Base-by-base conservation (phyloP, 331 rosid species). In the Acacia concinna region DNA sequence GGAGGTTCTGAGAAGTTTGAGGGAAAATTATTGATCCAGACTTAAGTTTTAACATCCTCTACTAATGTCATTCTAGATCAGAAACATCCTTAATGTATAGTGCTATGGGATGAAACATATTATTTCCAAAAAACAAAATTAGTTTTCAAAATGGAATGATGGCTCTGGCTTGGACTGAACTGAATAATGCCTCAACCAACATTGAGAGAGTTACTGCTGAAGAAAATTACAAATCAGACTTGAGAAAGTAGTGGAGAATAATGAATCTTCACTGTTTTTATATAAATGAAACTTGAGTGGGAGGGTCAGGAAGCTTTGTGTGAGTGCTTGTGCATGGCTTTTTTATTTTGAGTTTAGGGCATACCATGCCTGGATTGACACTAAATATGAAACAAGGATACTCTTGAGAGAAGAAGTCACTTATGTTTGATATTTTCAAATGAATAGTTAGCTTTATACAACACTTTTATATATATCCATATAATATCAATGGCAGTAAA, bases 1-100 rank as follows among this genome's bases (percentile, higher is more conserved):
- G 41, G 60, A 76, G 77, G 72, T 68, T 30, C 72, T 64, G 82
- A 35, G 73, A 46, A 43, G 69, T 75, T 75, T 31, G 75, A 63
- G 9, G 79, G 65, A 54, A 38, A 67, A 73, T 49, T 44, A 46
- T 38, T 13, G 28, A 68, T 60, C 34, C 81, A 59, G 59, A 65
- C 32, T 74, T 74, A 38, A 51, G 43, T 8, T 71, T 60, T 70
- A 11, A 71, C 20, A 49, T 62, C 49, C 46, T 25, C 49, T 60
- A 35, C 28, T 18, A 28, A 38, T 35, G 43, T 71, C 66, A 37
- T 46, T 31, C 47, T 28, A 46, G 54, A 71, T 70, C 38, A 7
- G 71, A 6, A 65, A 52, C 52, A 71, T 76, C 59, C 35, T 70
- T 52, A 68, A 70, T 67, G 65, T 60, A 51, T 63, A 62, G 17